These are phyloP conservation scores for Theobroma cacao DNA, from an alignment of 345 rosid genomes.

Conservation along the genomic window DNA sequence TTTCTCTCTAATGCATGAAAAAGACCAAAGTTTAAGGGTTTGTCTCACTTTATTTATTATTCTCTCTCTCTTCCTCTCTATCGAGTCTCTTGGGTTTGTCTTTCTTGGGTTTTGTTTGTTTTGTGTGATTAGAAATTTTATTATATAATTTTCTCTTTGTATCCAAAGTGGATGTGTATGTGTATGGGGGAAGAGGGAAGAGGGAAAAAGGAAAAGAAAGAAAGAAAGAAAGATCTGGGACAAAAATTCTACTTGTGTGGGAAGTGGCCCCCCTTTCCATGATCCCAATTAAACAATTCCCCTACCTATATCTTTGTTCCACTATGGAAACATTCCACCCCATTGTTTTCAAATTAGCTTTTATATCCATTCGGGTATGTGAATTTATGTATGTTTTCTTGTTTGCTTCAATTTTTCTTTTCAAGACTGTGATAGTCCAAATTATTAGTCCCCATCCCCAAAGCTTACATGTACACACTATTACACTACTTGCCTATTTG, in stretches of 20 bases:
- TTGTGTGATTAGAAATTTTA: background rate
- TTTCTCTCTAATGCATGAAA: background rate
- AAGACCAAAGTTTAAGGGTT: slow-evolving; percentile 19
- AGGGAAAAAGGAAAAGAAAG: background rate
- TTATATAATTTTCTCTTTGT: background rate
- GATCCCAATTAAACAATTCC: slow-evolving; percentile 16
- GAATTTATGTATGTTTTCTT: background rate
- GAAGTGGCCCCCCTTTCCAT: slow-evolving; percentile 26
- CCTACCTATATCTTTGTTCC: slow-evolving; percentile 17
- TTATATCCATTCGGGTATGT: background rate
- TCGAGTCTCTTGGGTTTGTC: slow-evolving; percentile 21
- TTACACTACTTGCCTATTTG: slow-evolving; percentile 8
- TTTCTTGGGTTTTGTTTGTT: slow-evolving; percentile 27
- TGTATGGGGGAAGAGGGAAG: background rate
- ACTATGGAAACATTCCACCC: slow-evolving; percentile 17
- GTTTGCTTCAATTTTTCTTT: slow-evolving; percentile 2
- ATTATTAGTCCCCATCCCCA: slow-evolving; percentile 24
- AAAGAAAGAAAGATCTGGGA: slow-evolving; percentile 27
- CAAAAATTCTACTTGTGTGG: slow-evolving; percentile 31
- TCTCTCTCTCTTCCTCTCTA: background rate
- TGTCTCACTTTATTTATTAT: slow-evolving; percentile 18
- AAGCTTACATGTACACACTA: background rate
- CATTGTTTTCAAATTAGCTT: slow-evolving; percentile 19
- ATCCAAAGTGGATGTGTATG: slow-evolving; percentile 5
- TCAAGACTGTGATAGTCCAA: slow-evolving; percentile 25